Conservation (phyloP, 306 rosid species). For the Cicer cuneatum region DNA sequence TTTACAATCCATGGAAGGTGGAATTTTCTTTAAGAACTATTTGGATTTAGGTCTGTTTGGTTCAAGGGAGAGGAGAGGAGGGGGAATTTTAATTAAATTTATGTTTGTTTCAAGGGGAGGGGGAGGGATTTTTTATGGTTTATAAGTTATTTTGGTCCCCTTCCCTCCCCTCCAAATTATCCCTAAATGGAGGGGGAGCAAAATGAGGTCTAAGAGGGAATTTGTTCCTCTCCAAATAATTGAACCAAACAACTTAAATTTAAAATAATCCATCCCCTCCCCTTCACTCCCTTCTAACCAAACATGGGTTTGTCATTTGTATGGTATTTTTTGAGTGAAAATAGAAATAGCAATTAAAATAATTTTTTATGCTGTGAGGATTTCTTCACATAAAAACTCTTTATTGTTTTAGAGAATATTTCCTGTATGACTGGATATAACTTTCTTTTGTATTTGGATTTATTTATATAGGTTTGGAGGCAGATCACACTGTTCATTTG, state of each 20-base stretch:
- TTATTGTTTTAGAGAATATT: constrained; percentile 7
- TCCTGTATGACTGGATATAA: not conserved
- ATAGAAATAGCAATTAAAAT: constrained; percentile 13
- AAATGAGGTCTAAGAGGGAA: too few relatives aligned
- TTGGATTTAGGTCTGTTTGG: not conserved
- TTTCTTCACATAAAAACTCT: constrained; percentile 11
- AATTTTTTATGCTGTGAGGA: not conserved
- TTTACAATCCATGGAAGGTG: not conserved
- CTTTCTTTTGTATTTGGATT: constrained; percentile 16
- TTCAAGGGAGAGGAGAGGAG: not conserved
- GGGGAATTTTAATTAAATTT: too few relatives aligned
- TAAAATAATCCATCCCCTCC: too few relatives aligned
- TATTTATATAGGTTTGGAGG: constrained; percentile 68
- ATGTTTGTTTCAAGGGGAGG: too few relatives aligned
- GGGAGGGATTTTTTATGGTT: too few relatives aligned
- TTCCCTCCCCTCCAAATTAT: too few relatives aligned
- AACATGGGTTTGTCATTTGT: not conserved
- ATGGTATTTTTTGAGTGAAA: not conserved
- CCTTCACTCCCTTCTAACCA: too few relatives aligned
- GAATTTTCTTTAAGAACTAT: not conserved
- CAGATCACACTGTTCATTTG: constrained; percentile 84
- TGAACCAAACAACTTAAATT: too few relatives aligned
- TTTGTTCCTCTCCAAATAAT: too few relatives aligned
- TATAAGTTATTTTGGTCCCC: too few relatives aligned
- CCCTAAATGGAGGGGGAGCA: too few relatives aligned